A percentile compares a stretch with the other conserved stretches of the same genome.
Evolutionary conservation across 1,139 yeast genomes (phyloP).

Genomic region (Magnusiomyces fungicola): DNA sequence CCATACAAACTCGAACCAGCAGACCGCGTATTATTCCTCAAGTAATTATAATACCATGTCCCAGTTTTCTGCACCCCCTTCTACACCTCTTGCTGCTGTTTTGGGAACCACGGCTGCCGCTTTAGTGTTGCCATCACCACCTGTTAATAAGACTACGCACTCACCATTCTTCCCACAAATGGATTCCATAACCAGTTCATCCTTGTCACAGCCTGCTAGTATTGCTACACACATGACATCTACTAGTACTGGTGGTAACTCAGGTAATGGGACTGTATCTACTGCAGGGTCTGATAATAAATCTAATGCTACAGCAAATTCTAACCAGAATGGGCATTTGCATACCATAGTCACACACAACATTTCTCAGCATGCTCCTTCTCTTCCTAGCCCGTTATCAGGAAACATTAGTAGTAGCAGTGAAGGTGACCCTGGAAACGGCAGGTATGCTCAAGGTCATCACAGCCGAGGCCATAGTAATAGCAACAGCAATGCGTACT

Average conservation of each 20-base stretch:
- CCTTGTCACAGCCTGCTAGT: background rate
- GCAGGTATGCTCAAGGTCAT: background rate
- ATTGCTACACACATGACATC: background rate
- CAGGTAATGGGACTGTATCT: background rate
- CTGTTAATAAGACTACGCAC: conserved; percentile 17
- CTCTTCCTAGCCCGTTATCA: background rate
- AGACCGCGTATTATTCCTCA: background rate
- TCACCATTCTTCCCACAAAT: conserved; percentile 18
- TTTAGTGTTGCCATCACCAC: conserved; percentile 24
- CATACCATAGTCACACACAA: background rate
- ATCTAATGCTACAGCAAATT: background rate
- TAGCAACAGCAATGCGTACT: no score
- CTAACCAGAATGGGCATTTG: background rate
- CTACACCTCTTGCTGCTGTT: conserved; percentile 35
- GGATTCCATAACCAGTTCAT: conserved; percentile 14
- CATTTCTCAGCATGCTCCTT: background rate
- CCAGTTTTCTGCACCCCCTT: conserved; percentile 16
- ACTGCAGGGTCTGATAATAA: background rate
- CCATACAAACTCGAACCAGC: background rate
- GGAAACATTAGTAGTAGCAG: background rate
- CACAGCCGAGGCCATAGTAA: background rate
- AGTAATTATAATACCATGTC: background rate
- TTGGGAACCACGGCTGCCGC: conserved; percentile 36
- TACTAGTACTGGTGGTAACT: background rate
- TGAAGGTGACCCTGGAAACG: background rate